Base-by-base conservation (phyloP, 257 asterid genomes). In the Ballota nigra region DNA sequence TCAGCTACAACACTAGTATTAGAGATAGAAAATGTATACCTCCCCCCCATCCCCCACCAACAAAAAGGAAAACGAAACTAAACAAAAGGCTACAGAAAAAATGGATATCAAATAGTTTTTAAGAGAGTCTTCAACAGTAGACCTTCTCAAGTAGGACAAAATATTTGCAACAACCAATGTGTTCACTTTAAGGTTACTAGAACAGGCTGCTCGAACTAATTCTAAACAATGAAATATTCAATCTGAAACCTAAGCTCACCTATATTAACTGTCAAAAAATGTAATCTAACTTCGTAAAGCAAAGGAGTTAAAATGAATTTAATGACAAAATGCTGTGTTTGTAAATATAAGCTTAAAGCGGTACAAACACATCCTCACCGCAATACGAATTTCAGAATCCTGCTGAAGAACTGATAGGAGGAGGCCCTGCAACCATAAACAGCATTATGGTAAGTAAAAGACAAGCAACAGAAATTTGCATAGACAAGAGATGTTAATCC, bases 341-440 rank as follows among this genome's bases (percentile, higher is more conserved):
- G 56, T 47, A 12, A 53, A 52, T 57, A 67, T 41, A 72, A 75
- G 73, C 63, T 56, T 16, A 29, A 59, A 28, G n/a, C 23, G 40
- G 47, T 13, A 33, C 26, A 69, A 78, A 68, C 12, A 74, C 47
- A 34, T 76, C 61, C 92, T 87, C 80, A 95, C 99, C 85, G 99
- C 99, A 68, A 89, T 63, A 51, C 98, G 97, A 72, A 83, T 81
- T 83, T 91, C 97, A 75, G 95, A 81, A 77, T 87, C 96, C 84
- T 89, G 97, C 81, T 87, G 97, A 78, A 95, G 98, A 75, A 95
- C 81, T 51, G 98, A 92, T 63, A 88, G 82, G 74, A 92, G 82
- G 66, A 88, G 85, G 74, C 96, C 97, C 99, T 94, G 89, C 84
- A 83, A 82, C 40, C 81, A 74, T 58, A 18, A 79, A 45, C 55